Evolutionary conservation across 768 basidiomycete species (phyloP), one percentile per base, ranked within the genome.

Genomic region (Termitomyces sp.): DNA sequence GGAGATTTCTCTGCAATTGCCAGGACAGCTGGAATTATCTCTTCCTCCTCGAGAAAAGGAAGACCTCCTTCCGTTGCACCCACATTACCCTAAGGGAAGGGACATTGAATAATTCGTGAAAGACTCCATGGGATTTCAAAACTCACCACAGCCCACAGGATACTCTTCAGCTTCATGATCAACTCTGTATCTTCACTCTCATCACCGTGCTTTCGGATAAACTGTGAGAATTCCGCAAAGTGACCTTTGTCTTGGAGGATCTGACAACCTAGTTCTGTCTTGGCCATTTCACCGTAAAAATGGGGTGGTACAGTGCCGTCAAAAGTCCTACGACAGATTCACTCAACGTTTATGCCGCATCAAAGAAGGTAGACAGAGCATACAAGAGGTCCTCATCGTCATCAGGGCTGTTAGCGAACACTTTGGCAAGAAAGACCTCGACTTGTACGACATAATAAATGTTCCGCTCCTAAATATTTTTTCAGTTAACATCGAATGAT

Each of bases 201-300:
- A 50, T 88, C 78, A 20, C 87, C 88, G 69, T 98, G 94, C 58
- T 86, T 83, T 24, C 92, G 82, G 53, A 98, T 91, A 65, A 96
- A 91, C 58, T 92, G 86, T 1, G 92, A 87, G 66, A 98, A 98
- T 61, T 96, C 92, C 6, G 80, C 68, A 65, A 98, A 94, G 68
- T 98, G 93, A 0, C 92, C 92, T 63, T 90, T 94, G 58, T 95
- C 94, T 58, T 87, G 84, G 42, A 99, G 74, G 10, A 94, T 86
- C 66, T 91, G 90, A 70, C 94, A 96, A 0, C 97, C 97, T 50
- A 95, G 86, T 56, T 91, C 90, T 3, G 97, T 98, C 71, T 97
- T 98, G 47, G 94, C 88, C 82, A 98, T 91, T 71, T 98, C 96
- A 22, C 96, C 96, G 65, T 98, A 96, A 72, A 99, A 98, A 70